Conservation (phyloP, 306 rosid species). For the Pterocarpus macrocarpus region DNA sequence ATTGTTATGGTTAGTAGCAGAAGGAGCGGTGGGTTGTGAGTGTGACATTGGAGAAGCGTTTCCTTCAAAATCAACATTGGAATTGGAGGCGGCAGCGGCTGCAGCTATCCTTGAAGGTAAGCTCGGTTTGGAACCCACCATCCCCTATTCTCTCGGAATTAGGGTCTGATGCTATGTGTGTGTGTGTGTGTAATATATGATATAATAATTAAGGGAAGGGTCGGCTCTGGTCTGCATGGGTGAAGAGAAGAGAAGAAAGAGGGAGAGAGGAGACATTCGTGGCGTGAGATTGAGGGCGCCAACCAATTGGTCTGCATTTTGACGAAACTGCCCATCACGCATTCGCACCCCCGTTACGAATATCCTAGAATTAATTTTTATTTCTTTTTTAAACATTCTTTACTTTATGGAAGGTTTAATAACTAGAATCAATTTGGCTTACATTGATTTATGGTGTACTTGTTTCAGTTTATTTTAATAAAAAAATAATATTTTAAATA, state of each 20-base stretch:
- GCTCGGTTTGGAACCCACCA: constrained; percentile 56
- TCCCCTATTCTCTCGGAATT: background rate
- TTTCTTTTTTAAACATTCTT: too few species aligned
- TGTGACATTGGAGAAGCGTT: constrained; percentile 49
- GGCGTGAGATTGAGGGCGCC: constrained; percentile 70
- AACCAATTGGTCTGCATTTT: constrained; percentile 26
- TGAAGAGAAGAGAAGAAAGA: too few species aligned
- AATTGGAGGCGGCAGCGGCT: constrained; percentile 45
- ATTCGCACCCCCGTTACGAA: background rate
- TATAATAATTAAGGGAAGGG: too few species aligned
- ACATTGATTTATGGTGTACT: too few species aligned
- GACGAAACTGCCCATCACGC: background rate
- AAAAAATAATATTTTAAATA: too few species aligned
- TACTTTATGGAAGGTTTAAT: too few species aligned
- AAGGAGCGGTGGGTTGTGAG: background rate
- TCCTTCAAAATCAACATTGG: constrained; percentile 56
- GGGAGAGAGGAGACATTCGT: constrained; percentile 54
- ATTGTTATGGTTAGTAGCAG: background rate
- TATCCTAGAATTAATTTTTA: background rate
- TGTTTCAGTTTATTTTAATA: too few species aligned
- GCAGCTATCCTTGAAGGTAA: constrained; percentile 61
- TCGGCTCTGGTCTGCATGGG: too few species aligned
- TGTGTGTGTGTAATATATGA: too few species aligned
- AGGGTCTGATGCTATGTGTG: background rate
- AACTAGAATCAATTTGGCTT: too few species aligned